These are phyloP conservation scores for Candida ipomoeae DNA, from an alignment of 805 yeast species.

Conservation along the genomic window DNA sequence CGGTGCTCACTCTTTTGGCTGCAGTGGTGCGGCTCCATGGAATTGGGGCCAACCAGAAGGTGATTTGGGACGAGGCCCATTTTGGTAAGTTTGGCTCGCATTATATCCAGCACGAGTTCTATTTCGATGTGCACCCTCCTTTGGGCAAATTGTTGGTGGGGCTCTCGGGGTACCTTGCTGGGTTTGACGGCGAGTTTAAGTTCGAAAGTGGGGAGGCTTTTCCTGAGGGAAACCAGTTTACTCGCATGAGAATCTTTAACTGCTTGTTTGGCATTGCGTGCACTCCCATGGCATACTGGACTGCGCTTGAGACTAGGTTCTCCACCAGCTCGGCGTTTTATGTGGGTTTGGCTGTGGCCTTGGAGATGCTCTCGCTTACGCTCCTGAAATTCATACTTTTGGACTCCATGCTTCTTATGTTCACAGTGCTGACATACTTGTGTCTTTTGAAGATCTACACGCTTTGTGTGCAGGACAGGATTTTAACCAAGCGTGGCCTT, in stretches of 20 bases:
- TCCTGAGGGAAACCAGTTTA: slow-evolving; percentile 74
- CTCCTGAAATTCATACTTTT: slow-evolving; percentile 70
- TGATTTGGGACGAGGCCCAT: slow-evolving; percentile 95
- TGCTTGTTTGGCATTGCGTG: slow-evolving; percentile 79
- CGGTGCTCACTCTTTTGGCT: slow-evolving; percentile 13
- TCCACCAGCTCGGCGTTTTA: slow-evolving; percentile 47
- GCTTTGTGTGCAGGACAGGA: slow-evolving; percentile 32
- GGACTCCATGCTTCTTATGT: slow-evolving; percentile 73
- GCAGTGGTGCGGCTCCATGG: slow-evolving; percentile 50
- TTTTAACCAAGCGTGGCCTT: slow-evolving; percentile 39
- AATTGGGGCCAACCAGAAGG: slow-evolving; percentile 58
- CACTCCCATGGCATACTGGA: slow-evolving; percentile 82
- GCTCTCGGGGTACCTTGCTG: slow-evolving; percentile 72
- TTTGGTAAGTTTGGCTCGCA: slow-evolving; percentile 84
- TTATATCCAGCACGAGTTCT: slow-evolving; percentile 72
- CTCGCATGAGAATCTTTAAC: slow-evolving; percentile 83
- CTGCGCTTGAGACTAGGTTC: slow-evolving; percentile 43
- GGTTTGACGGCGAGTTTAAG: slow-evolving; percentile 83
- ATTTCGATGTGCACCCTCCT: slow-evolving; percentile 87
- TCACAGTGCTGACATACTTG: slow-evolving; percentile 50
- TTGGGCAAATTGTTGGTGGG: slow-evolving; percentile 80
- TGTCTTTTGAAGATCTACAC: slow-evolving; percentile 45
- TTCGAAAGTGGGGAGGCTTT: slow-evolving; percentile 79
- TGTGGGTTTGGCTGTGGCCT: slow-evolving; percentile 56
- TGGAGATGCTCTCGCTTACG: slow-evolving; percentile 67